Base-by-base conservation (phyloP, 306 rosid species). In the Cucumis hystrix region DNA sequence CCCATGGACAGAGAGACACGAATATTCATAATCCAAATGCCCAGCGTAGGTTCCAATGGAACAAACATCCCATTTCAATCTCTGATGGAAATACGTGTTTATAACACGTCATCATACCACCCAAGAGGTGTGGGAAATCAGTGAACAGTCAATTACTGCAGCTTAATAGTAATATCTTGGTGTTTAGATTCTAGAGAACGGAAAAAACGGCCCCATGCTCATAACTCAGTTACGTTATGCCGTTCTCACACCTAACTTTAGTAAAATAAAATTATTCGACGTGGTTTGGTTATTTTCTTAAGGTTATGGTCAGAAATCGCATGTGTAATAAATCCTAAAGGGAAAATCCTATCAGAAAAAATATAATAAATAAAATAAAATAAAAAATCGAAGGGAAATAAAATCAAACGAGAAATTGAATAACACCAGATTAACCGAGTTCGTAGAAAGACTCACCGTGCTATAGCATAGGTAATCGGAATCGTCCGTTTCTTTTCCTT, bases 391-490 rank as follows among this genome's bases (percentile, higher is more conserved):
- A 66, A 18, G 25, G 51, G 30, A 37, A 20, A 39, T 66, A 37
- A 66, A 39, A 66, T n/a, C 4, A 40, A n/a, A 39, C 15, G n/a
- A 54, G 3, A 17, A 55, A 37, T n/a, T 55, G 12, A 18, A 18
- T 51, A 60, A 39, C 54, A 17, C 18, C 39, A 47, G 16, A 39
- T 8, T 25, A 23, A 40, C 66, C 54, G 40, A n/a, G 79, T 58
- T 72, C 30, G 15, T n/a, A 20, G 41, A 9, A 18, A 17, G 59
- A 82, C 91, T 84, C 49, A 92, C 97, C 96, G 87, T 87, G 81
- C 88, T 86, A 15, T 69, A 90, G 81, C 77, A 82, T 75, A 85
- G 89, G 2, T 82, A 70, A 41, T 86, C 91, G 1, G 83, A 61
- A 43, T 86, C 91, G 8, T 86, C 94, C 12, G 59, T 43, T 80